Evolutionary conservation across 2,329 filamentous ascomycete species (phyloP).

Genomic region (Colletotrichum sp.): DNA sequence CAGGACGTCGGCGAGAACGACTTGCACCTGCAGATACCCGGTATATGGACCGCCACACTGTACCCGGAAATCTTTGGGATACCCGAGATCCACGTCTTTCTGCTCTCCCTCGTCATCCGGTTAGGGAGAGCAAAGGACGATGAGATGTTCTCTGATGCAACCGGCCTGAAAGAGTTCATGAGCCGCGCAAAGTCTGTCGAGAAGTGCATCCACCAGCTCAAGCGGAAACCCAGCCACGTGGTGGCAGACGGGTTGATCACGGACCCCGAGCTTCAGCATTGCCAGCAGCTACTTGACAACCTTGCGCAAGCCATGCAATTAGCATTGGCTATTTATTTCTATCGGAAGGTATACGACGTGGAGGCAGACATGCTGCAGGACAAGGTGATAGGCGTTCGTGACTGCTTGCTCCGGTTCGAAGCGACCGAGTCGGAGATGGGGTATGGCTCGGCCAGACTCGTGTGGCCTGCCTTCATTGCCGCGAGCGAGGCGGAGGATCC

Average conservation of each 20-base stretch:
- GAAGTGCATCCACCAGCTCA: slow-evolving; percentile 30
- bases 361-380: slow-evolving; percentile 37
- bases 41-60: slow-evolving; percentile 38
- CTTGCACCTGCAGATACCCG: slow-evolving; percentile 39
- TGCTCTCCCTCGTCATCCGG: slow-evolving; percentile 39
- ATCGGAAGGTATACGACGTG: slow-evolving; percentile 42
- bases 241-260: background rate
- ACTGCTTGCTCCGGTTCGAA: slow-evolving; percentile 34
- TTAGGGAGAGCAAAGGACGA: slow-evolving; percentile 40
- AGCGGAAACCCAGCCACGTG: background rate
- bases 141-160: slow-evolving; percentile 21
- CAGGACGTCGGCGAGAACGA: slow-evolving; percentile 43
- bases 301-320: slow-evolving; percentile 39
- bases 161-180: slow-evolving; percentile 32
- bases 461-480: slow-evolving; percentile 45
- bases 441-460: slow-evolving; percentile 33
- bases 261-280: background rate
- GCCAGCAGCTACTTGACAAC: slow-evolving; percentile 25
- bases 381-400: slow-evolving; percentile 33
- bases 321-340: slow-evolving; percentile 42
- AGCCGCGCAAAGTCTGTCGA: slow-evolving; percentile 37
- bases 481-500: slow-evolving; percentile 39
- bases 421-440: slow-evolving; percentile 22
- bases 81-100: slow-evolving; percentile 37
- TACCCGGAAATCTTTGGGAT: slow-evolving; percentile 47